A percentile compares a stretch with the other conserved stretches of the same genome.
Evolutionary conservation across 345 rosid genomes (phyloP).

Genomic region (Citrus australasica): DNA sequence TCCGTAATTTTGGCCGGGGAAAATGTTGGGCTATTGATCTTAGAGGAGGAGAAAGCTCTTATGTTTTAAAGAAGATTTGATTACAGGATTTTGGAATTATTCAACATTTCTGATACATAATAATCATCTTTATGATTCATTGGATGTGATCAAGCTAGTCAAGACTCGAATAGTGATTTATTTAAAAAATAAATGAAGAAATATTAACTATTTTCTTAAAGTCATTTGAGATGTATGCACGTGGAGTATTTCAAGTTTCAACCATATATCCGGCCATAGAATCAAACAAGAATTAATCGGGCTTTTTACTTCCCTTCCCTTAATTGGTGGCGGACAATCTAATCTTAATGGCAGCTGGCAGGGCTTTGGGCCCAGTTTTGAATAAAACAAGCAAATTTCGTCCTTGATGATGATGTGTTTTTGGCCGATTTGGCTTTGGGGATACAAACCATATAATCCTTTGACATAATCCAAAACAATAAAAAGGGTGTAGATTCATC

Average conservation of each 20-base stretch:
- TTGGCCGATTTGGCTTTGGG: not conserved
- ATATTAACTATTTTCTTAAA: not conserved
- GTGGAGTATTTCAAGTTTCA: too few relatives aligned
- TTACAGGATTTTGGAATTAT: not conserved
- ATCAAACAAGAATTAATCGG: too few relatives aligned
- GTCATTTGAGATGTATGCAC: too few relatives aligned
- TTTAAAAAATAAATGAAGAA: not conserved
- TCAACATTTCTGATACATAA: not conserved
- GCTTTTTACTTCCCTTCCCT: not conserved
- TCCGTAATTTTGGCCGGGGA: not conserved
- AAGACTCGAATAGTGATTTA: not conserved
- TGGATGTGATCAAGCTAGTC: not conserved
- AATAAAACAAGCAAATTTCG: not conserved
- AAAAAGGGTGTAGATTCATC: not conserved
- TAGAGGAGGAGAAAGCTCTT: not conserved
- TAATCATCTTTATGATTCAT: not conserved
- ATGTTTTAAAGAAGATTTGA: not conserved
- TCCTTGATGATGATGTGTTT: not conserved
- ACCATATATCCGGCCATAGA: too few relatives aligned
- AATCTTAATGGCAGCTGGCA: not conserved
- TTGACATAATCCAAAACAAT: not conserved
- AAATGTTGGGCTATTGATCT: not conserved
- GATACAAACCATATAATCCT: too few relatives aligned
- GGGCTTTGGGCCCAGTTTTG: not conserved
- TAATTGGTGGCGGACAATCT: not conserved